These are phyloP conservation scores for Cytospora leucostoma DNA, from an alignment of 2,329 filamentous ascomycete genomes.

Conservation along the genomic window DNA sequence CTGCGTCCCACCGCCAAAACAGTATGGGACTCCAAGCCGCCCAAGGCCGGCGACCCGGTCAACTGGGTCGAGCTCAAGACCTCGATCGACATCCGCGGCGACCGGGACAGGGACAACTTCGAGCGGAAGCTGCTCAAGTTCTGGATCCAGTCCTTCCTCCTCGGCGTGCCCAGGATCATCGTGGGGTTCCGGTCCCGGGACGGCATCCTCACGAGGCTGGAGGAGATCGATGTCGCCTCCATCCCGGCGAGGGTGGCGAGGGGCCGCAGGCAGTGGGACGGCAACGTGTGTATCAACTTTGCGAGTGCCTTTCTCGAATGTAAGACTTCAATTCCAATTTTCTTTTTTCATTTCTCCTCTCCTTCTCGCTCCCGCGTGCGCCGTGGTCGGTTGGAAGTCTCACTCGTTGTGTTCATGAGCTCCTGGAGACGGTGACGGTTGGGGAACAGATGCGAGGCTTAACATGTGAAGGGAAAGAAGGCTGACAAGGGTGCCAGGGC, in stretches of 20 bases:
- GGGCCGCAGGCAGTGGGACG: slow-evolving; percentile 77
- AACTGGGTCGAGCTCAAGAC: slow-evolving; percentile 98
- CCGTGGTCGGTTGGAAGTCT: no score
- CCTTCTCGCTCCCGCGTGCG: no score
- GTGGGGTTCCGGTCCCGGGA: slow-evolving; percentile 79
- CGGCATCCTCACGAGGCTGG: slow-evolving; percentile 70
- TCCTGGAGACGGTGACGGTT: neutral
- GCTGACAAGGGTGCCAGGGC: slow-evolving; percentile 47
- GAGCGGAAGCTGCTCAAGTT: slow-evolving; percentile 92
- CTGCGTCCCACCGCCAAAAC: slow-evolving; percentile 16
- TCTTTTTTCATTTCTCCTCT: neutral
- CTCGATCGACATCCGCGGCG: slow-evolving; percentile 67
- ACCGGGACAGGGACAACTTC: slow-evolving; percentile 72
- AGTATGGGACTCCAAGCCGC: slow-evolving; percentile 85
- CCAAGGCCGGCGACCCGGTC: slow-evolving; percentile 63
- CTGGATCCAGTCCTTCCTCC: slow-evolving; percentile 94
- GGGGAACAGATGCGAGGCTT: no score
- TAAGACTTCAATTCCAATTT: slow-evolving; percentile 44
- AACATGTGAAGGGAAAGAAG: neutral
- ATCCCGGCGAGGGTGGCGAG: slow-evolving; percentile 77
- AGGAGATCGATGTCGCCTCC: slow-evolving; percentile 77
- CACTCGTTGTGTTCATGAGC: neutral
- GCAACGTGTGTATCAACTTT: slow-evolving; percentile 92
- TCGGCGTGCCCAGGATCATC: slow-evolving; percentile 89
- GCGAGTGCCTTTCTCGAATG: slow-evolving; percentile 75